These are phyloP conservation scores for Climacium dendroides DNA, from an alignment of 225 moss, liverwort and hornwort species.

Conservation along the genomic window DNA sequence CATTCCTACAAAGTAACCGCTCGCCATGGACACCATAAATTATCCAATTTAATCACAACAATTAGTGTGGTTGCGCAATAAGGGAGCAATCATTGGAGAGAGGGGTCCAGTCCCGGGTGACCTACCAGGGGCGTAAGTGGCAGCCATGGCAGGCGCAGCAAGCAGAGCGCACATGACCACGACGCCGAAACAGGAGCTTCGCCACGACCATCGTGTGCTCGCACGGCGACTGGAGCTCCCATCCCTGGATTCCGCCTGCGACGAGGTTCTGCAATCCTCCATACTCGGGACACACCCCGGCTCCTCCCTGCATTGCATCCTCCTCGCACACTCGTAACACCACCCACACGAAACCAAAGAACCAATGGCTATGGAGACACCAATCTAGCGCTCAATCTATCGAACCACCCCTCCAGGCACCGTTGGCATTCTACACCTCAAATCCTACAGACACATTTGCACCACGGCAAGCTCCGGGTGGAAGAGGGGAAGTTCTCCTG, in stretches of 20 bases:
- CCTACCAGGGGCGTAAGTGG: slow-evolving; percentile 29
- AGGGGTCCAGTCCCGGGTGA: background rate
- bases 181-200: background rate
- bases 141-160: slow-evolving; percentile 10
- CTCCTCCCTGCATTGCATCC: slow-evolving; percentile 30
- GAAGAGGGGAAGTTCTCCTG: background rate
- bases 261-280: background rate
- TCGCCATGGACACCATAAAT: background rate
- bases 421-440: background rate
- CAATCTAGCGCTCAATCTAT: background rate
- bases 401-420: background rate
- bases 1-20: background rate
- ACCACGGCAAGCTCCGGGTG: background rate
- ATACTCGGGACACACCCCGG: background rate
- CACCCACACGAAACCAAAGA: background rate
- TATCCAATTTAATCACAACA: background rate
- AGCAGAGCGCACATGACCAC: background rate
- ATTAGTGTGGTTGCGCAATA: background rate
- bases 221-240: background rate
- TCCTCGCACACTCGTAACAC: background rate
- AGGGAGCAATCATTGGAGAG: background rate
- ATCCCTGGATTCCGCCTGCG: background rate
- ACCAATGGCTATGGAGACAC: background rate
- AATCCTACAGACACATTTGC: background rate
- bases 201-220: background rate